Percentiles rank a stretch among this genome's conserved stretches.
Conservation (phyloP, 257 asterid genomes). For the Solanum clarkiae region DNA sequence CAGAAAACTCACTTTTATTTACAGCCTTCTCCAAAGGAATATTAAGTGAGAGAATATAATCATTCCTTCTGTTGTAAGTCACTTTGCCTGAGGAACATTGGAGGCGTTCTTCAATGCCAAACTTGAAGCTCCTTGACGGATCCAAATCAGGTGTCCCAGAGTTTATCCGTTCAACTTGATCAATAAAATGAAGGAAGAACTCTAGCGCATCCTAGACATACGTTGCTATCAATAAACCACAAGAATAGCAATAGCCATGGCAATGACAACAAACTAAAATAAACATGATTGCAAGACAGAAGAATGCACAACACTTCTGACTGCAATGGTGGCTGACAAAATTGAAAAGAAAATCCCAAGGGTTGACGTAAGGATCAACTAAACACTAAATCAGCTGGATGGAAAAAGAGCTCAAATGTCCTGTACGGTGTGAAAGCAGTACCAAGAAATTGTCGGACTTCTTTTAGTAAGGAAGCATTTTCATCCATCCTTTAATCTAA, state of each 20-base stretch:
- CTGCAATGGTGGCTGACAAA: background rate
- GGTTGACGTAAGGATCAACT: background rate
- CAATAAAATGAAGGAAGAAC: constrained; percentile 91
- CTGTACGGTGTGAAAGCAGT: background rate
- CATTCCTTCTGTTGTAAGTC: constrained; percentile 71
- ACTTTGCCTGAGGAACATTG: constrained; percentile 88
- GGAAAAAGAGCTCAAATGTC: background rate
- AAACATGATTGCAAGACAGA: background rate
- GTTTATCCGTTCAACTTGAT: constrained; percentile 80
- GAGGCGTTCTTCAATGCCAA: constrained; percentile 91
- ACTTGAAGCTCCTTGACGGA: constrained; percentile 89
- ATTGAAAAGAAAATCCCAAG: background rate
- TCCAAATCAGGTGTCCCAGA: constrained; percentile 45
- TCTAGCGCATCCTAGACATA: constrained; percentile 79
- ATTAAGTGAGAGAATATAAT: constrained; percentile 68
- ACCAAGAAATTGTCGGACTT: background rate
- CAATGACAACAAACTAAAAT: background rate
- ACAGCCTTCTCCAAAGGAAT: constrained; percentile 84
- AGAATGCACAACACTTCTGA: background rate
- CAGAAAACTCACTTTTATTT: constrained; percentile 62
- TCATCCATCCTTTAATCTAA: no score
- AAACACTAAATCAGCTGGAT: background rate
- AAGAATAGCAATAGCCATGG: background rate
- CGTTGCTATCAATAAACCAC: constrained; percentile 9
- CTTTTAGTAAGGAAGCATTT: background rate